phyloP scores from a whole-genome alignment of 2,329 filamentous ascomycete genomes.

The Hirsutella rhossiliensis region DNA sequence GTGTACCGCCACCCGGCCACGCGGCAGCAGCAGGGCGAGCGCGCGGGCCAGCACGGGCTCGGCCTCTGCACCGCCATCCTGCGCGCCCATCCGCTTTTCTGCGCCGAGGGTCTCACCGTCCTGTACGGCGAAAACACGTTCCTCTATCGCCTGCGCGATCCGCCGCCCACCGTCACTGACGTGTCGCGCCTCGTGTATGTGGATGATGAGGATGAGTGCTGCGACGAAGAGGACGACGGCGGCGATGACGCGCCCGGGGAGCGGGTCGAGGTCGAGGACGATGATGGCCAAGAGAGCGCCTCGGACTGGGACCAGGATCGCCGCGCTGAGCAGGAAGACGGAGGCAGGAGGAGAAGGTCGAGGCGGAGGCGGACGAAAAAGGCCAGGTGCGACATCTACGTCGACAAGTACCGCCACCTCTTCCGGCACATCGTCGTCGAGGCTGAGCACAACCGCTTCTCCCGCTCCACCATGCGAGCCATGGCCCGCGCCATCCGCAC shows the following conservation, averaged over 20 bases:
- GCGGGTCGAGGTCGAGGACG: neutral
- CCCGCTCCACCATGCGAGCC: constrained; percentile 9
- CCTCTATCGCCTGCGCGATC: constrained; percentile 31
- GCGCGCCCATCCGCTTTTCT: constrained; percentile 18
- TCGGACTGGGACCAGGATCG: constrained; percentile 6
- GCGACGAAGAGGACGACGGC: constrained; percentile 1
- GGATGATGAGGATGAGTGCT: constrained; percentile 4
- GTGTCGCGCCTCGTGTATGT: constrained; percentile 6
- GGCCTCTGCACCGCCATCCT: constrained; percentile 25
- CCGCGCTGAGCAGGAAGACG: neutral
- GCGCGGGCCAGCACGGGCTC: constrained; percentile 6
- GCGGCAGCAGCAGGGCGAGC: neutral
- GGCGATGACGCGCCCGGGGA: neutral
- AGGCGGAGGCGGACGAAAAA: neutral
- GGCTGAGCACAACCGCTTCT: constrained; percentile 27
- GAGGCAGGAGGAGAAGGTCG: neutral
- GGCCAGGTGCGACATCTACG: constrained; percentile 14
- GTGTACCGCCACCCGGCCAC: constrained; percentile 13
- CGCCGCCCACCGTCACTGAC: constrained; percentile 6
- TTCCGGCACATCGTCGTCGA: constrained; percentile 30
- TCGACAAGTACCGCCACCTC: constrained; percentile 22
- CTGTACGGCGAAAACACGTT: constrained; percentile 38
- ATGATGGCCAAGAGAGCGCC: constrained; percentile 3
- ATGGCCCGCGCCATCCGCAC: constrained; percentile 24
- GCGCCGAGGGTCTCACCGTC: constrained; percentile 24